Conservation (phyloP, 164 flowering plant genomes). For the Cinnamomum micranthum region DNA sequence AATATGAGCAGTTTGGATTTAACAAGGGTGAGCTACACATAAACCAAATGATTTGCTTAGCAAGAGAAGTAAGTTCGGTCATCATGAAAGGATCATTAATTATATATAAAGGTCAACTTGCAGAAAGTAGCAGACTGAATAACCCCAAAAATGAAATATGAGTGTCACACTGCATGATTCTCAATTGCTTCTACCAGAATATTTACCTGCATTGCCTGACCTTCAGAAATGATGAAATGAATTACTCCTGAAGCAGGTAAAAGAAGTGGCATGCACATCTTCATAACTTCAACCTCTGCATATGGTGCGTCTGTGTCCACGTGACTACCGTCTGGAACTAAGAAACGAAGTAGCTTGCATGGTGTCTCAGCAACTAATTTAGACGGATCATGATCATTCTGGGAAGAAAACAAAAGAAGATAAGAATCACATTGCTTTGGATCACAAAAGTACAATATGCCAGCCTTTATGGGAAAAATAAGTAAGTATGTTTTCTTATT, state of each 20-base stretch:
- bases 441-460: neutral
- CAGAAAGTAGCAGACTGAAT: neutral
- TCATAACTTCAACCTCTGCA: slow-evolving; percentile 99
- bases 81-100: no score
- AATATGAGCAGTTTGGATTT: no score
- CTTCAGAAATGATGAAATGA: slow-evolving; percentile 88
- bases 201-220: slow-evolving; percentile 97
- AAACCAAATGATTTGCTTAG: no score
- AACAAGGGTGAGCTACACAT: no score
- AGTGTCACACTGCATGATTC: neutral
- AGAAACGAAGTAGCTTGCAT: slow-evolving; percentile 90
- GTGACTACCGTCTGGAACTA: slow-evolving; percentile 79
- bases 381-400: slow-evolving; percentile 99
- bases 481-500: no score
- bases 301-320: slow-evolving; percentile 92
- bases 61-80: no score
- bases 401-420: slow-evolving; percentile 9
- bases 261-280: slow-evolving; percentile 99
- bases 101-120: neutral
- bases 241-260: slow-evolving; percentile 94
- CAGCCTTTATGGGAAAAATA: no score
- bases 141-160: neutral
- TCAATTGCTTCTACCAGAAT: neutral
- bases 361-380: slow-evolving; percentile 98
- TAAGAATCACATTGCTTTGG: slow-evolving; percentile 6